phyloP scores from a whole-genome alignment of 208 protist genomes.

The Wallacemonas rigidus region DNA sequence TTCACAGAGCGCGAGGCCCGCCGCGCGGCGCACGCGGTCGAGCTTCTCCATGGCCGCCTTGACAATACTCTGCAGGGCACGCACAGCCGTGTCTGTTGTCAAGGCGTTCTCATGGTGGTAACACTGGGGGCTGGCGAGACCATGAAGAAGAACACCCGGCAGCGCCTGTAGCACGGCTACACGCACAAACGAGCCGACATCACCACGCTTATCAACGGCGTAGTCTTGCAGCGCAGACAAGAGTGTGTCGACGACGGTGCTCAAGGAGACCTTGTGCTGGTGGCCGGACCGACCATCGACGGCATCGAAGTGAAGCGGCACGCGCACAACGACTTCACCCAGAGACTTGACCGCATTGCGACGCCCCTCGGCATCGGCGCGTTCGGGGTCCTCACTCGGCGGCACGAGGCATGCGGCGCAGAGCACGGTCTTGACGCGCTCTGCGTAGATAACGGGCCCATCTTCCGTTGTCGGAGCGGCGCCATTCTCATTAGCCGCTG shows the following conservation, averaged over 20 bases:
- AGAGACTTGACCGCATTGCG: constrained; percentile 89
- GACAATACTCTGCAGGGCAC: constrained; percentile 65
- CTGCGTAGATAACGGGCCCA: constrained; percentile 1
- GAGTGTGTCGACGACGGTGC: constrained; percentile 54
- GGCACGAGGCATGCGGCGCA: constrained; percentile 23
- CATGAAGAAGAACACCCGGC: constrained; percentile 47
- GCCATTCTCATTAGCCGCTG: constrained; percentile 13
- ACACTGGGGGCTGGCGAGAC: constrained; percentile 12
- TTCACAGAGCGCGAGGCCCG: constrained; percentile 38
- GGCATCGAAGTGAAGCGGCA: constrained; percentile 13
- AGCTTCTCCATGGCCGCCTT: constrained; percentile 92
- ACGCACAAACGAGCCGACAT: constrained; percentile 97
- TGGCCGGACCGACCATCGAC: background rate
- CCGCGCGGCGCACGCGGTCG: constrained; percentile 82
- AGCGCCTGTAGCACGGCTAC: constrained; percentile 83
- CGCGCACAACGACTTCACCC: constrained; percentile 31
- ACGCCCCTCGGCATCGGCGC: constrained; percentile 89
- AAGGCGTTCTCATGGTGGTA: background rate
- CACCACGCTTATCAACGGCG: constrained; percentile 94
- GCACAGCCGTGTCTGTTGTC: constrained; percentile 18
- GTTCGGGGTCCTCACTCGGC: constrained; percentile 40
- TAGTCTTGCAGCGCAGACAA: constrained; percentile 90
- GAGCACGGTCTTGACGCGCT: constrained; percentile 23
- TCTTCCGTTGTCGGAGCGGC: constrained; percentile 3
- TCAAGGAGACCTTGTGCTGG: constrained; percentile 19